These are phyloP conservation scores for Lactifluus pinguis DNA, from an alignment of 768 basidiomycete genomes.

Conservation along the genomic window DNA sequence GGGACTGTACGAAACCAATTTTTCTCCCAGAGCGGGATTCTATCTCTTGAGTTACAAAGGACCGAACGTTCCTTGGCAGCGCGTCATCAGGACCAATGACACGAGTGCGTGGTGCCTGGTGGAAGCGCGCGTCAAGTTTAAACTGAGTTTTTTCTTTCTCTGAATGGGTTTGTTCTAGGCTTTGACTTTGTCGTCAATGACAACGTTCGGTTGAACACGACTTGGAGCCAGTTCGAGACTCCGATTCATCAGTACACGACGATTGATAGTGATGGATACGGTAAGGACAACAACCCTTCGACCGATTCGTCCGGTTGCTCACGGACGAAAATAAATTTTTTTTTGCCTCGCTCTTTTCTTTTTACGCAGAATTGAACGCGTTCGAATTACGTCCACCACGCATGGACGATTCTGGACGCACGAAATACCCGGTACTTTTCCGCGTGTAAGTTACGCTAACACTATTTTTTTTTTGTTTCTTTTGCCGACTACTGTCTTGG, in stretches of 20 bases:
- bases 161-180: constrained; percentile 30
- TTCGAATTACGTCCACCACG: constrained; percentile 84
- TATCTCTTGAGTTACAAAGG: constrained; percentile 76
- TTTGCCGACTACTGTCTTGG: neutral
- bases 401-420: constrained; percentile 92
- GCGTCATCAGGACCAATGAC: constrained; percentile 49
- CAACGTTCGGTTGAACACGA: constrained; percentile 58
- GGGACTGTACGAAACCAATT: constrained; percentile 55
- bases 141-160: neutral
- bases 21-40: constrained; percentile 82
- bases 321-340: neutral
- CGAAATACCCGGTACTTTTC: constrained; percentile 93
- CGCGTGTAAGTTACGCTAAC: constrained; percentile 42
- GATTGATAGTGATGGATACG: constrained; percentile 73
- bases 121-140: too few species aligned
- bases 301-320: neutral
- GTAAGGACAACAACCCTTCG: constrained; percentile 24
- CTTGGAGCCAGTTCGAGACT: constrained; percentile 57
- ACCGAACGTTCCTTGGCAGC: constrained; percentile 83
- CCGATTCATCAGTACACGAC: constrained; percentile 64
- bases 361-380: constrained; percentile 67
- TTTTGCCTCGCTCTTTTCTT: neutral
- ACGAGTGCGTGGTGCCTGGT: constrained; percentile 25
- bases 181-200: constrained; percentile 60
- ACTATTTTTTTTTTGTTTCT: neutral